phyloP scores from a whole-genome alignment of 768 basidiomycete genomes.

The Pisolithus microcarpus region DNA sequence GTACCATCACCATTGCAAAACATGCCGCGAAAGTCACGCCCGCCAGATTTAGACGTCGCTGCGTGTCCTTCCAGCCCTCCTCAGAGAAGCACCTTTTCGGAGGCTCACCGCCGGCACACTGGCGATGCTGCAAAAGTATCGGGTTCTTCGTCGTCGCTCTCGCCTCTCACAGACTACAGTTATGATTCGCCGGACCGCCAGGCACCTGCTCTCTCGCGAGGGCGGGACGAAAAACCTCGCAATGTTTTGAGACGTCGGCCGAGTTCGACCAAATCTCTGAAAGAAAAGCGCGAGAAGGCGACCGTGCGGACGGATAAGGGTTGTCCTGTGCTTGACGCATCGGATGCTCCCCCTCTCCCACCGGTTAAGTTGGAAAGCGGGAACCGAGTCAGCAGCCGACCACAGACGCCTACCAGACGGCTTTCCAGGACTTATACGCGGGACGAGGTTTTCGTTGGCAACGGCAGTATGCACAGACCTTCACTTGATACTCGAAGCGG shows the following conservation, averaged over 20 bases:
- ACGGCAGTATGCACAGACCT: slow-evolving; percentile 10
- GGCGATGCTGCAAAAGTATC: slow-evolving; percentile 9
- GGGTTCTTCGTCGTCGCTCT: background rate
- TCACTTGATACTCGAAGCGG: slow-evolving; percentile 16
- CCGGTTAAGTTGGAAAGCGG: background rate
- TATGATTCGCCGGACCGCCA: slow-evolving; percentile 6
- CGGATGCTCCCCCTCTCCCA: background rate
- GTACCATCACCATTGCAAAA: slow-evolving; percentile 6
- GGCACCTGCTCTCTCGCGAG: background rate
- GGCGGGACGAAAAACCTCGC: slow-evolving; percentile 16
- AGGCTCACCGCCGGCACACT: slow-evolving; percentile 16
- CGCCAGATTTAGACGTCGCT: slow-evolving; percentile 18
- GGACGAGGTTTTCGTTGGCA: background rate
- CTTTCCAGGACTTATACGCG: slow-evolving; percentile 18
- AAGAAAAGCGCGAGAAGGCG: slow-evolving; percentile 9
- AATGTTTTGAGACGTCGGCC: slow-evolving; percentile 28
- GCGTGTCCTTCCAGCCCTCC: slow-evolving; percentile 3
- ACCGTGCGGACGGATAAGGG: background rate
- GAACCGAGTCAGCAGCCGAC: background rate
- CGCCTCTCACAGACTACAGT: slow-evolving; percentile 8
- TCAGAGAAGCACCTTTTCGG: slow-evolving; percentile 1
- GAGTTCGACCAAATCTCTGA: slow-evolving; percentile 19
- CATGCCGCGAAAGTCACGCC: slow-evolving; percentile 14
- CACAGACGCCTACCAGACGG: slow-evolving; percentile 40
- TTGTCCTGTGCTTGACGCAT: background rate